Conservation (phyloP, 208 protist genomes). For the Angomonas deanei region DNA sequence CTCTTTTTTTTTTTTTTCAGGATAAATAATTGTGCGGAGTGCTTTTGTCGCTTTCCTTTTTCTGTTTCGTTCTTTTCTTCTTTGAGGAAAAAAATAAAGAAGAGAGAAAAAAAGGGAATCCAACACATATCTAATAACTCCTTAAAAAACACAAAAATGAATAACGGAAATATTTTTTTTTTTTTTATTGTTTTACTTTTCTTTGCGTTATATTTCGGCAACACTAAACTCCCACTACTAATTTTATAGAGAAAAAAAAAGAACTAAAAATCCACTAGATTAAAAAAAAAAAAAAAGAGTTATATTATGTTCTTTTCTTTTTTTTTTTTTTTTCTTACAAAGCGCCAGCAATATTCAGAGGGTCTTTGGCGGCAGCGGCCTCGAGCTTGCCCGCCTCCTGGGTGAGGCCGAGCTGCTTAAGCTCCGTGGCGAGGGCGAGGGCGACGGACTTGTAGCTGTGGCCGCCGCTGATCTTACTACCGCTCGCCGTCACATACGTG, state of each 20-base stretch:
- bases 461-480: slow-evolving; percentile 51
- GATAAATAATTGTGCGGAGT: not conserved
- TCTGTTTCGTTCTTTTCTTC: no score
- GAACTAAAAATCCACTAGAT: not conserved
- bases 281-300: not conserved
- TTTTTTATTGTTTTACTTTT: not conserved
- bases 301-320: slow-evolving; percentile 5
- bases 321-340: slow-evolving; percentile 24
- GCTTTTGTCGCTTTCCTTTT: not conserved
- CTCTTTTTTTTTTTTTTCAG: not conserved
- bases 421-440: slow-evolving; percentile 52
- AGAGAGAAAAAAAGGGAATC: no score
- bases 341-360: slow-evolving; percentile 30
- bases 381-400: slow-evolving; percentile 64
- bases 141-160: not conserved
- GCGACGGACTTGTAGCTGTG: slow-evolving; percentile 77
- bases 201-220: no score
- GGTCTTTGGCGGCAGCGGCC: slow-evolving; percentile 54
- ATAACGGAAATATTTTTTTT: no score
- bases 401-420: slow-evolving; percentile 55
- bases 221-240: no score
- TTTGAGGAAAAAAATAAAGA: not conserved
- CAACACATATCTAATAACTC: no score
- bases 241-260: not conserved
- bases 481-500: slow-evolving; percentile 54